A percentile compares a stretch with the other conserved stretches of the same genome.
These are phyloP conservation scores for Tricholoma sp. DNA, from an alignment of 768 basidiomycete species.

Conservation along the genomic window DNA sequence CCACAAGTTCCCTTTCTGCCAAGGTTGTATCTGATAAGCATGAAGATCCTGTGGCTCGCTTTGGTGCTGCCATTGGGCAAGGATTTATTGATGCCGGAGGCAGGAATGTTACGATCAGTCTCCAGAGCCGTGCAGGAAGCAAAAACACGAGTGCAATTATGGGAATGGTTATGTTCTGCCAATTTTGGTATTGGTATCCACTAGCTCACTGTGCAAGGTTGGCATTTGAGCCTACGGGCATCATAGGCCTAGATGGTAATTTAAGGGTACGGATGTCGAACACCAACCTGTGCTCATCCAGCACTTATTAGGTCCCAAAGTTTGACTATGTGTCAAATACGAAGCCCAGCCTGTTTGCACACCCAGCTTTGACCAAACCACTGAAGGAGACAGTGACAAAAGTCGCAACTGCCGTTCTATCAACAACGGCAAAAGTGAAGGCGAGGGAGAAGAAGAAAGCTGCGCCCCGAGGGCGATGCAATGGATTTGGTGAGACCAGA, in stretches of 20 bases:
- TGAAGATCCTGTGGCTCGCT: slow-evolving; percentile 98
- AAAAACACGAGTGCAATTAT: slow-evolving; percentile 92
- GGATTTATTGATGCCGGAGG: slow-evolving; percentile 98
- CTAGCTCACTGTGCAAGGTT: slow-evolving; percentile 89
- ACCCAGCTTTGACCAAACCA: slow-evolving; percentile 80
- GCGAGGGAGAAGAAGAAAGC: slow-evolving; percentile 93
- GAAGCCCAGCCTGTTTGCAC: slow-evolving; percentile 87
- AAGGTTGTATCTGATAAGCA: slow-evolving; percentile 95
- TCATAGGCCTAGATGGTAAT: slow-evolving; percentile 86
- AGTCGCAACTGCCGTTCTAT: slow-evolving; percentile 91
- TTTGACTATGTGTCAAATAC: slow-evolving; percentile 91
- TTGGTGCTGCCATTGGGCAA: slow-evolving; percentile 93
- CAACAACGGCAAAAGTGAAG: slow-evolving; percentile 96
- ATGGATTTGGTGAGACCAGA: slow-evolving; percentile 74
- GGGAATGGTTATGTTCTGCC: slow-evolving; percentile 97
- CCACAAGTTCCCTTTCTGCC: slow-evolving; percentile 78
- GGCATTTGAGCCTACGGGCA: slow-evolving; percentile 92
- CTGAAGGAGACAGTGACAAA: slow-evolving; percentile 91
- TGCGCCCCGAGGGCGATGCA: slow-evolving; percentile 67
- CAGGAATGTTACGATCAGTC: slow-evolving; percentile 89
- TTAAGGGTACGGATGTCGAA: slow-evolving; percentile 52
- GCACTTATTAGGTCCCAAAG: slow-evolving; percentile 69
- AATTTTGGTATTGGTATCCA: slow-evolving; percentile 99
- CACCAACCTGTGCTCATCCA: slow-evolving; percentile 1
- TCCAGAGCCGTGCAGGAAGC: slow-evolving; percentile 91